Base-by-base conservation (phyloP, 2,329 filamentous ascomycete species). In the Sclerotinia trifoliorum region DNA sequence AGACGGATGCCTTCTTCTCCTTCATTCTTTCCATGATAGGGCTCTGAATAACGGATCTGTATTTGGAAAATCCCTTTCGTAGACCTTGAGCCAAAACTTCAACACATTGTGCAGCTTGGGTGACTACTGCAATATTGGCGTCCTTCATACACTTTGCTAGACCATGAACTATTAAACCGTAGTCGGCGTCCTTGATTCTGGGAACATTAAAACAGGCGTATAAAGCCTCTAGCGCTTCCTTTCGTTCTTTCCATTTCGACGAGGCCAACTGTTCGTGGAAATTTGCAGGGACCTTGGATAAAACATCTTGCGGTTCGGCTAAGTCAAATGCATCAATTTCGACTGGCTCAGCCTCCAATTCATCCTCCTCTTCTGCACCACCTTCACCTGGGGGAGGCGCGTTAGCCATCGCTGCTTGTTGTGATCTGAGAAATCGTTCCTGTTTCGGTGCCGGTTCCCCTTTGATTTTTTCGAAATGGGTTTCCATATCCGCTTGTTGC, bases 101-200 rank as follows among this genome's bases (percentile, higher is more conserved):
- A 46, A 97, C 90, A 79, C 94, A 97, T 75, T 96, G 94, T 3
- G 94, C 95, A 7, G 96, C 94, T 72, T 95, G 90, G 1, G 91
- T 95, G 26, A 97, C 95, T 61, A 98, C 95, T 6, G 92, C 90
- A 73, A 99, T 90, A 77, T 99, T 99, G 74, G 96, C 95, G 74
- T 99, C 96, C 80, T 99, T 99, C 95, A 99, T 99, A 74, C 88
- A 93, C 80, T 98, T 99, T 56, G 95, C 94, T 66, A 98, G 84
- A 5, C 88, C 90, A 70, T 92, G 86, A 67, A 92, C 88, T 73
- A 98, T 85, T 75, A 98, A 94, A 77, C 90, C 87, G 76, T 93
- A 98, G 66, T 92, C 90, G 8, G 88, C 92, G 74, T 98, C 94
- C 79, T 97, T 96, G 78, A 99, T 97, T 70, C 90, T 87, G 19